Evolutionary conservation across 331 rosid genomes (phyloP), one percentile per base, ranked within the genome.

Genomic region (Spiraea crenata): DNA sequence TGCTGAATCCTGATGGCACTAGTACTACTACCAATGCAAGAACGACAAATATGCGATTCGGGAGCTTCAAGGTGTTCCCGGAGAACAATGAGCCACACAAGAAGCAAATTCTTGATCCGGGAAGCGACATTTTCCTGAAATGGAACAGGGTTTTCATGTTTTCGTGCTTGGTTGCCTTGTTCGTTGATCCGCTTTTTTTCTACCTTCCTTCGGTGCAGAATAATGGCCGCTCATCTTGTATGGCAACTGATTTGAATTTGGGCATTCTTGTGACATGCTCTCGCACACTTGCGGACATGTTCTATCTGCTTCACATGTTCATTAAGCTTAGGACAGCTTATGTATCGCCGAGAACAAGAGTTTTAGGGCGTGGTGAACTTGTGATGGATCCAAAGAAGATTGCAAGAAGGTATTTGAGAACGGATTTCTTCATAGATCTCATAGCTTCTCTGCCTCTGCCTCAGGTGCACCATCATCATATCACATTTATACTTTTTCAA

Each of bases 281-380:
- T 75, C 86, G 97, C 20, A 90, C 96, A 48, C 76, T 87, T 13
- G 88, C 95, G n/a, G 97, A 93, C 76, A 72, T 82, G 19, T 85
- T 90, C 79, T 93, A 90, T 77, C 63, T 89, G 71, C 54, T 90
- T 52, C 87, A 93, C 79, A 77, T 90, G 80, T 59, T 67, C 76
- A 75, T 93, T 9, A 93, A 90, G 88, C 90, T 86, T 66, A 85
- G 97, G 76, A 88, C 92, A 4, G 96, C 98, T 48, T 93, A 84
- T 74, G 82, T 90, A 9, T 79, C 96, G 2, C 97, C 96, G 3
- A 84, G 88, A 73, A 87, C 98, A 17, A 88, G 98, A 85, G 85
- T 89, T 57, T 90, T 90, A 63, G 98, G 98, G 5, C 87, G 83
- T 68, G 98, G 98, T 16, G 98, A 93, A 69, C 95, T 93, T 58